Conservation (phyloP, 2,329 filamentous ascomycete genomes). For the Fonsecaea pugnacius region DNA sequence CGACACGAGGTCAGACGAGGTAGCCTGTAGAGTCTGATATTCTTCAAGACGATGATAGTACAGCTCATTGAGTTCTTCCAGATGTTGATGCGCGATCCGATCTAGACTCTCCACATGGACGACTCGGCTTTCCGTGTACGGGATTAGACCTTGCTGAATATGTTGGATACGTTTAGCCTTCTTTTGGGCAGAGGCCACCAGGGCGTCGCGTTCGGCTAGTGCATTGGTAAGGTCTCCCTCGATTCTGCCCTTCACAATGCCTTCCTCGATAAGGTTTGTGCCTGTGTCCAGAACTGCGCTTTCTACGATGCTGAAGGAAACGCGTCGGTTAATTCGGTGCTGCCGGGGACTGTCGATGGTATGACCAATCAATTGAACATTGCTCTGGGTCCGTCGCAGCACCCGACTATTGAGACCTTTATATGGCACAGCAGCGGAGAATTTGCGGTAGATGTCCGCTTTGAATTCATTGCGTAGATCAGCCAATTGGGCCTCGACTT, state of each 20-base stretch:
- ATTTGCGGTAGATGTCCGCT: conserved; percentile 32
- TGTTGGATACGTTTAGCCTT: conserved; percentile 46
- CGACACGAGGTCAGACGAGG: conserved; percentile 69
- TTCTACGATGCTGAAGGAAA: conserved; percentile 56
- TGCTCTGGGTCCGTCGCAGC: conserved; percentile 35
- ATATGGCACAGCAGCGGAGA: conserved; percentile 31
- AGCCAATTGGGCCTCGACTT: conserved; percentile 31
- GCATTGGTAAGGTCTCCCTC: conserved; percentile 33
- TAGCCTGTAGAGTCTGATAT: conserved; percentile 69
- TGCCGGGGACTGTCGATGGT: conserved; percentile 27
- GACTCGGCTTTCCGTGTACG: conserved; percentile 52
- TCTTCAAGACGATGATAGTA: conserved; percentile 73
- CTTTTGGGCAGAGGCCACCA: conserved; percentile 48
- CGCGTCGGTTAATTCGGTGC: conserved; percentile 44
- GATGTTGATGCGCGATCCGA: conserved; percentile 64
- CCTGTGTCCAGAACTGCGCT: conserved; percentile 47
- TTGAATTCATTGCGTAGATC: conserved; percentile 33
- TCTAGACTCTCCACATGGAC: conserved; percentile 63
- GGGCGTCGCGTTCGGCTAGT: conserved; percentile 38
- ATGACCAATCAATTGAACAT: conserved; percentile 26
- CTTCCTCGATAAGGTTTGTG: conserved; percentile 35
- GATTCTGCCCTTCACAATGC: conserved; percentile 25
- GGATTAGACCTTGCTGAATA: conserved; percentile 45
- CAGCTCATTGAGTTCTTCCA: conserved; percentile 67
- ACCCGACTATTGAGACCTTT: conserved; percentile 29